These are phyloP conservation scores for Glycine latifolia DNA, from an alignment of 306 rosid species.

Conservation along the genomic window DNA sequence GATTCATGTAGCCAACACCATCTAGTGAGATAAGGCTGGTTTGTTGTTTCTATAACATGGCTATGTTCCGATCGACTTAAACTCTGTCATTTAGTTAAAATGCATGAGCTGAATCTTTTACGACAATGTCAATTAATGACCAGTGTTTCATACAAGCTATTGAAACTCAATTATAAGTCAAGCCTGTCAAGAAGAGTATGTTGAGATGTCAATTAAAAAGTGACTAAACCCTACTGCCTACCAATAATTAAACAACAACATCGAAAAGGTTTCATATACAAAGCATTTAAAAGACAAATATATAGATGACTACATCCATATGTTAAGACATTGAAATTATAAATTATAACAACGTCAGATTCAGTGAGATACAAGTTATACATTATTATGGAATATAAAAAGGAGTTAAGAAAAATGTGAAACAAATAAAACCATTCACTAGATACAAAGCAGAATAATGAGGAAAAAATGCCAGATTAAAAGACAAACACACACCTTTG, in stretches of 20 bases:
- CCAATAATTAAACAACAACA: slow-evolving; percentile 19
- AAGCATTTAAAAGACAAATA: slow-evolving; percentile 8
- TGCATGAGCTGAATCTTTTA: too few relatives aligned
- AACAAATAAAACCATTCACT: slow-evolving; percentile 18
- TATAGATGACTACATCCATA: slow-evolving; percentile 18
- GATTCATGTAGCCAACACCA: too few relatives aligned
- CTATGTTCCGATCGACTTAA: too few relatives aligned
- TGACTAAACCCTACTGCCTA: slow-evolving; percentile 22
- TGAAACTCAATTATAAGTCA: slow-evolving; percentile 28
- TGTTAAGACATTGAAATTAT: slow-evolving; percentile 27
- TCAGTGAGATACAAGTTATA: slow-evolving; percentile 31
- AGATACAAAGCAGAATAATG: slow-evolving; percentile 17
- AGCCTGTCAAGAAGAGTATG: slow-evolving; percentile 14
- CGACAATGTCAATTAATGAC: background rate
- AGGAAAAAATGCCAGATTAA: slow-evolving; percentile 29
- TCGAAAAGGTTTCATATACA: slow-evolving; percentile 22
- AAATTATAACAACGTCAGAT: slow-evolving; percentile 5
- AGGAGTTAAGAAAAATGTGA: slow-evolving; percentile 9
- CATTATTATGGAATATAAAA: slow-evolving; percentile 18
- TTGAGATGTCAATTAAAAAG: slow-evolving; percentile 14
- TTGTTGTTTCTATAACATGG: too few relatives aligned
- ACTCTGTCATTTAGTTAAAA: too few relatives aligned
- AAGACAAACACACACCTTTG: slow-evolving; percentile 63
- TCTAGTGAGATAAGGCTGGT: background rate
- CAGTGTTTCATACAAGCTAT: background rate